These are phyloP conservation scores for Scytalidium sp. DNA, from an alignment of 2,329 filamentous ascomycete species.

Conservation along the genomic window DNA sequence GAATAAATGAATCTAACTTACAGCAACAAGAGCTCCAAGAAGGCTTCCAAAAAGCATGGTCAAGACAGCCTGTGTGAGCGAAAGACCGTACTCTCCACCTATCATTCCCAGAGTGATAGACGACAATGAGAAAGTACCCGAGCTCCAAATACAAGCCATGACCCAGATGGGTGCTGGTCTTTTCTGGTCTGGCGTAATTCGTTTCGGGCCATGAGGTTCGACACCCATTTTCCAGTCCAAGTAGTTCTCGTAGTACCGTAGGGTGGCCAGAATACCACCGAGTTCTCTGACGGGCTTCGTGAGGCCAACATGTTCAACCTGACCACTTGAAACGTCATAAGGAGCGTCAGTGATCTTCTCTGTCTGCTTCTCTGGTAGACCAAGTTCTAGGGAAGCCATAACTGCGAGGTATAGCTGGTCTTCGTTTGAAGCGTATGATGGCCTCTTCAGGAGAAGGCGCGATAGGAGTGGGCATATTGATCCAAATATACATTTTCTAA, in stretches of 20 bases:
- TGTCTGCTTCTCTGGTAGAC: not conserved
- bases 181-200: slow-evolving; percentile 42
- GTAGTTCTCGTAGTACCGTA: slow-evolving; percentile 39
- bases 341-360: not conserved
- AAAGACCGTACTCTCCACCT: not conserved
- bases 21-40: not conserved
- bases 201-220: slow-evolving; percentile 43
- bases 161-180: slow-evolving; percentile 33
- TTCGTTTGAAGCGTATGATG: not conserved
- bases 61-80: not conserved
- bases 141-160: slow-evolving; percentile 52
- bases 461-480: not conserved
- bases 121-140: slow-evolving; percentile 44
- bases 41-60: slow-evolving; percentile 1
- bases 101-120: not conserved
- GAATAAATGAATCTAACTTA: not conserved
- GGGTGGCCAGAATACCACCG: slow-evolving; percentile 28
- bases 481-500: not conserved
- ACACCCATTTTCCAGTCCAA: slow-evolving; percentile 46
- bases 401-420: not conserved
- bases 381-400: not conserved
- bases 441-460: not conserved
- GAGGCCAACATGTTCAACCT: not conserved
- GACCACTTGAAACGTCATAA: not conserved
- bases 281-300: no score